Percentiles rank a stretch among this genome's conserved stretches.
These are phyloP conservation scores for Taphrina betulina DNA, from an alignment of 1,139 yeast species.

Conservation along the genomic window DNA sequence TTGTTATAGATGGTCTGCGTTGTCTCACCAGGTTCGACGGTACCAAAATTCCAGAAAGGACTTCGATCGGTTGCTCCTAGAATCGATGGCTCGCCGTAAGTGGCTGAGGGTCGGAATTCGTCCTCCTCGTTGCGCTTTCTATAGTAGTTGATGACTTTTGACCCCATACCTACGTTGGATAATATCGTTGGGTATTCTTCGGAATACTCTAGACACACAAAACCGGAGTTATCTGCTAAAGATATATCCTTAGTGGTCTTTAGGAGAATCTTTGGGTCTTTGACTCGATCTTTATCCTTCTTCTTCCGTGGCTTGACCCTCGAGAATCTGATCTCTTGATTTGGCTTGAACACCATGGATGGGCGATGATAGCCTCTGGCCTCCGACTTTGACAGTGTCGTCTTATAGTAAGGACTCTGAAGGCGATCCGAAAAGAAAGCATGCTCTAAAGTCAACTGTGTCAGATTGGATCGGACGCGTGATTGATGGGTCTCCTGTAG, in stretches of 20 bases:
- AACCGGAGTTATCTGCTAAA: constrained; percentile 74
- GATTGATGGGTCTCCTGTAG: constrained; percentile 84
- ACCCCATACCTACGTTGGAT: constrained; percentile 94
- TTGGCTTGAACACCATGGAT: constrained; percentile 70
- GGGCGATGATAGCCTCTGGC: constrained; percentile 81
- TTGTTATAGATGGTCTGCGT: constrained; percentile 93
- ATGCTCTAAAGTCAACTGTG: constrained; percentile 88
- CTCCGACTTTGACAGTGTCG: constrained; percentile 65
- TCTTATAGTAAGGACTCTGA: constrained; percentile 90
- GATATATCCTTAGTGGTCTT: constrained; percentile 72
- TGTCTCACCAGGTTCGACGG: constrained; percentile 89
- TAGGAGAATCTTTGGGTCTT: constrained; percentile 51
- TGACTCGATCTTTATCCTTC: constrained; percentile 79
- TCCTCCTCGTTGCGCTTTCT: constrained; percentile 82
- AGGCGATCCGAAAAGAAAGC: constrained; percentile 81
- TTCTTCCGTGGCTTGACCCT: constrained; percentile 77
- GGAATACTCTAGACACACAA: constrained; percentile 80
- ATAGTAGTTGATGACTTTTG: constrained; percentile 87
- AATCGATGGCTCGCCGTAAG: constrained; percentile 93
- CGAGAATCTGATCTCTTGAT: constrained; percentile 71
- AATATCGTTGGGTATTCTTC: constrained; percentile 85
- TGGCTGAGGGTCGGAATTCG: constrained; percentile 77
- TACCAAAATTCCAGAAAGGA: constrained; percentile 98
- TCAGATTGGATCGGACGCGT: constrained; percentile 88
- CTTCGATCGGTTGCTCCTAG: constrained; percentile 92